Conservation (phyloP, 179 eudicot species). For the Heliamphora pulchella region DNA sequence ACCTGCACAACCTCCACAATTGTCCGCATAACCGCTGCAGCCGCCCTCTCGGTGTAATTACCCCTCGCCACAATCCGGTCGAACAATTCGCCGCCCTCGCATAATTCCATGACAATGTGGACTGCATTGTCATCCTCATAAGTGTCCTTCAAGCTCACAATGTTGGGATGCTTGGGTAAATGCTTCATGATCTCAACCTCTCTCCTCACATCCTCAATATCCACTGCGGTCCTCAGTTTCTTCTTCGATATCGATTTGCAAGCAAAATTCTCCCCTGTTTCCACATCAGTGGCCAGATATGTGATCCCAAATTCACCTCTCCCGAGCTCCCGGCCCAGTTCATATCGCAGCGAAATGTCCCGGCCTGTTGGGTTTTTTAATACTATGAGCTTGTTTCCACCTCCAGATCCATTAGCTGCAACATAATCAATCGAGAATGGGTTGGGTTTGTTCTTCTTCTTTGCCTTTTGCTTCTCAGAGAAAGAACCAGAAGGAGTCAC, state of each 20-base stretch:
- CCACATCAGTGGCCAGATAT: slow-evolving; percentile 50
- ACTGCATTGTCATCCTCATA: slow-evolving; percentile 61
- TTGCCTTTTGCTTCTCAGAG: slow-evolving; percentile 6
- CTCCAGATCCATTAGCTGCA: slow-evolving; percentile 19
- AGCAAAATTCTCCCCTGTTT: slow-evolving; percentile 44
- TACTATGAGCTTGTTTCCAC: slow-evolving; percentile 40
- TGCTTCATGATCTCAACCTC: slow-evolving; percentile 77
- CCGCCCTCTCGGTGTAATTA: slow-evolving; percentile 53
- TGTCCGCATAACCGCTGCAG: slow-evolving; percentile 46
- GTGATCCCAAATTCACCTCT: slow-evolving; percentile 81
- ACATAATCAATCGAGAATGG: slow-evolving; percentile 59
- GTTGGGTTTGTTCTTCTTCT: slow-evolving; percentile 47
- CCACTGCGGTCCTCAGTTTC: slow-evolving; percentile 71
- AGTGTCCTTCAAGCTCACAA: slow-evolving; percentile 62
- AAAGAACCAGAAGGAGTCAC: slow-evolving; percentile 35
- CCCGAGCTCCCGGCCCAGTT: slow-evolving; percentile 68
- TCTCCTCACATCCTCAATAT: slow-evolving; percentile 73
- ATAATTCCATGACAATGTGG: slow-evolving; percentile 56
- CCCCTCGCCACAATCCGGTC: slow-evolving; percentile 52
- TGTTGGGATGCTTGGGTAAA: slow-evolving; percentile 58
- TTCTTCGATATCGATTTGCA: slow-evolving; percentile 72
- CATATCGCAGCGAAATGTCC: slow-evolving; percentile 36
- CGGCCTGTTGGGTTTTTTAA: slow-evolving; percentile 60
- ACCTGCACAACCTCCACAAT: slow-evolving; percentile 48
- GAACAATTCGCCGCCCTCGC: slow-evolving; percentile 58